These are phyloP conservation scores for Achaetomiella virescens DNA, from an alignment of 495 filamentous ascomycete genomes.

Conservation along the genomic window DNA sequence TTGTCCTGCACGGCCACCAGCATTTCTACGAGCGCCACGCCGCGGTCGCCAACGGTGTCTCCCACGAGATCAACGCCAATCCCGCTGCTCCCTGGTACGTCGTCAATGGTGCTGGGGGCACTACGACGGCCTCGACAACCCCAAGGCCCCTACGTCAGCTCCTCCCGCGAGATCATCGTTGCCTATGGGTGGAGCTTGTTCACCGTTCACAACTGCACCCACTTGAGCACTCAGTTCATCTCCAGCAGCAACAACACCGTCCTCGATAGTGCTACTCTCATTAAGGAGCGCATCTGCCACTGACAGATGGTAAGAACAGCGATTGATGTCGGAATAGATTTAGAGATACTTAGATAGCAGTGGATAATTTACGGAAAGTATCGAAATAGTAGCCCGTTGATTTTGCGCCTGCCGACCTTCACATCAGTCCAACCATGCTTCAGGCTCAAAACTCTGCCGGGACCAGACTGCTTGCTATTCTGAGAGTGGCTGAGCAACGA, in stretches of 20 bases:
- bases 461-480: too few species aligned
- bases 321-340: too few species aligned
- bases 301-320: too few species aligned
- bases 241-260: not conserved
- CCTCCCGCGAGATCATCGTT: not conserved
- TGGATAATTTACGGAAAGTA: too few species aligned
- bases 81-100: constrained; percentile 48
- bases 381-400: too few species aligned
- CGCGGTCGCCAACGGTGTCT: constrained; percentile 25
- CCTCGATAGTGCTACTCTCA: not conserved
- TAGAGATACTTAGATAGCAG: too few species aligned
- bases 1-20: constrained; percentile 46
- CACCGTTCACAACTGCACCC: not conserved
- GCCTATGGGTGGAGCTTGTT: not conserved
- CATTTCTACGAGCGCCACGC: constrained; percentile 45
- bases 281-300: not conserved
- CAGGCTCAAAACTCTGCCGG: too few species aligned
- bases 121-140: constrained; percentile 26
- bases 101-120: constrained; percentile 44
- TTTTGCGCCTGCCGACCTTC: too few species aligned
- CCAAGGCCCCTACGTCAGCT: not conserved
- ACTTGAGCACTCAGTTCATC: not conserved
- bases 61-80: constrained; percentile 26
- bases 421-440: too few species aligned
- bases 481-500: too few species aligned